phyloP scores from a whole-genome alignment of 129 eudicot species.

The Lonicera japonica region DNA sequence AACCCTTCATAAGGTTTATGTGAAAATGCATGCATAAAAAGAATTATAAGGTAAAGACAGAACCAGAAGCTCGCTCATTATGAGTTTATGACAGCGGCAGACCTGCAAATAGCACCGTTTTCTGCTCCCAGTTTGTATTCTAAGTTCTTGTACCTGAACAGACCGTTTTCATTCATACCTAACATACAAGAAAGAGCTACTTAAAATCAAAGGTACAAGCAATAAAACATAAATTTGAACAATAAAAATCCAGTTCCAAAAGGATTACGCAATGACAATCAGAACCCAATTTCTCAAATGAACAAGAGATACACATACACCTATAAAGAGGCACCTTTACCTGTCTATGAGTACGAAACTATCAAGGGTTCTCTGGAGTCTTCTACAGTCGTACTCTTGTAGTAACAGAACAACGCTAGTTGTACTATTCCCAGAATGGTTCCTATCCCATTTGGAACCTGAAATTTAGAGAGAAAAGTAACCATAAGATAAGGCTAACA shows the following conservation, averaged over 20 bases:
- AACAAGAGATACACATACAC: not conserved
- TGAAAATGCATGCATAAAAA: not conserved
- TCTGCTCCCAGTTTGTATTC: not conserved
- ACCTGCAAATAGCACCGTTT: not conserved
- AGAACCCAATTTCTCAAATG: not conserved
- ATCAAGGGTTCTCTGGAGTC: slow-evolving; percentile 52
- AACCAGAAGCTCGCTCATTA: too few species aligned
- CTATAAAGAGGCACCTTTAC: not conserved
- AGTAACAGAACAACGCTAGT: slow-evolving; percentile 47
- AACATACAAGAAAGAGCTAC: not conserved
- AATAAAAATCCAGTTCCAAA: not conserved
- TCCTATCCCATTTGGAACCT: slow-evolving; percentile 91
- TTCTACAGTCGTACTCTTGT: slow-evolving; percentile 29
- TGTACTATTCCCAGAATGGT: slow-evolving; percentile 57
- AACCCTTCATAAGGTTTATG: not conserved
- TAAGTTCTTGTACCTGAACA: not conserved
- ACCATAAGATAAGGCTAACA: not conserved
- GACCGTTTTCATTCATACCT: not conserved
- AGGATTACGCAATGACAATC: not conserved
- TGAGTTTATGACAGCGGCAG: not conserved
- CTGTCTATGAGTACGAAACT: slow-evolving; percentile 45
- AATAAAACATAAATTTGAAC: not conserved
- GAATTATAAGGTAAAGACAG: too few species aligned
- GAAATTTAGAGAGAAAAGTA: slow-evolving; percentile 22
- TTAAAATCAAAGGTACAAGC: not conserved